Conservation (phyloP, 1,284 basidiomycete genomes). For the Irpex lacteus region DNA sequence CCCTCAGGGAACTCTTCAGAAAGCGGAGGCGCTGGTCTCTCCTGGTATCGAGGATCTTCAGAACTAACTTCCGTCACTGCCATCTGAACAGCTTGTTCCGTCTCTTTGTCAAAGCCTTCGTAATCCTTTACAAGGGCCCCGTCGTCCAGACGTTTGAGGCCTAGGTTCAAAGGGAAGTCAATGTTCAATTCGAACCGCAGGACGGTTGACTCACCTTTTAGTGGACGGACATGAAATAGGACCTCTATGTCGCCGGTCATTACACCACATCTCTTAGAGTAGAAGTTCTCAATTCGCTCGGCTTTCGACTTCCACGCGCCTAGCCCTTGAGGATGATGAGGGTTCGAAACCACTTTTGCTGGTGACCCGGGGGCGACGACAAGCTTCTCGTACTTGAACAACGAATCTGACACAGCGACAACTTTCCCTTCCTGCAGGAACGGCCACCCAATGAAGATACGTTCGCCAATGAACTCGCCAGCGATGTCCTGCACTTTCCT, state of each 20-base stretch:
- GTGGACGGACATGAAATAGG: slow-evolving; percentile 78
- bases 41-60: slow-evolving; percentile 88
- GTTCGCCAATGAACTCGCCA: slow-evolving; percentile 69
- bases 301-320: slow-evolving; percentile 76
- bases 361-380: slow-evolving; percentile 50
- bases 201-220: slow-evolving; percentile 65
- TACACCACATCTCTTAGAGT: slow-evolving; percentile 90
- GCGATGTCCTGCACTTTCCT: slow-evolving; percentile 76
- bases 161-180: slow-evolving; percentile 34
- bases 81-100: slow-evolving; percentile 86
- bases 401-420: slow-evolving; percentile 81
- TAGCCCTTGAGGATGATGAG: slow-evolving; percentile 67
- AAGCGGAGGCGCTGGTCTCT: slow-evolving; percentile 78
- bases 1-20: slow-evolving; percentile 89
- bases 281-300: slow-evolving; percentile 78
- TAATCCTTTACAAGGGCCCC: slow-evolving; percentile 96
- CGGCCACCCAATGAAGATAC: slow-evolving; percentile 89
- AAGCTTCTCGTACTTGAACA: slow-evolving; percentile 85
- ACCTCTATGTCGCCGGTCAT: slow-evolving; percentile 82
- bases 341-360: slow-evolving; percentile 64
- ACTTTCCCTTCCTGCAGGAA: slow-evolving; percentile 93
- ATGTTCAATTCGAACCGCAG: not conserved
- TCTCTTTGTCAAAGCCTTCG: slow-evolving; percentile 78
- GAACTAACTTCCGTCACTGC: slow-evolving; percentile 74
- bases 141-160: slow-evolving; percentile 84